These are phyloP conservation scores for Blastocystis sp. DNA, from an alignment of 352 stramenopile genomes.

Conservation along the genomic window DNA sequence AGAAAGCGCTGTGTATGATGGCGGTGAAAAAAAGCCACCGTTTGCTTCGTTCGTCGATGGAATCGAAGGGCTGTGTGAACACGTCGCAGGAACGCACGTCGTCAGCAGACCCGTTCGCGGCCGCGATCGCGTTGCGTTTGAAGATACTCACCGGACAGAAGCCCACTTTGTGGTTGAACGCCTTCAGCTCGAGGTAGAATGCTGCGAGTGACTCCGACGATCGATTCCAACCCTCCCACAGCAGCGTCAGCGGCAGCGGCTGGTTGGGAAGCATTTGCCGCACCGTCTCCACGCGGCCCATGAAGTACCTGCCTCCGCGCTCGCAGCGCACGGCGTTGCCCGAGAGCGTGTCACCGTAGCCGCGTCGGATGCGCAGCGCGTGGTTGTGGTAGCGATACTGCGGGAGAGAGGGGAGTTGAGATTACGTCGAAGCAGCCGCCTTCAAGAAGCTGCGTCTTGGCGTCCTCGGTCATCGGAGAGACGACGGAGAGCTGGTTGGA, in stretches of 20 bases:
- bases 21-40: not conserved
- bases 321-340: constrained; percentile 17
- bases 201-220: not conserved
- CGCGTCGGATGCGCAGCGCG: not conserved
- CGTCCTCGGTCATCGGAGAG: constrained; percentile 35
- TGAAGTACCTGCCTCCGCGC: constrained; percentile 25
- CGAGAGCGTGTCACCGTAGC: not conserved
- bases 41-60: constrained; percentile 18
- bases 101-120: not conserved
- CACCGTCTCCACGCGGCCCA: not conserved
- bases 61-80: not conserved
- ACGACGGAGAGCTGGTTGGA: not conserved
- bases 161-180: constrained; percentile 29
- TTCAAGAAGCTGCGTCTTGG: not conserved
- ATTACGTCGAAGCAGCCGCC: constrained; percentile 11
- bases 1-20: not conserved
- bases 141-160: constrained; percentile 17
- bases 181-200: constrained; percentile 32
- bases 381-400: constrained; percentile 37
- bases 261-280: constrained; percentile 20
- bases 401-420: not conserved
- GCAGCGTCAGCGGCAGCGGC: constrained; percentile 1
- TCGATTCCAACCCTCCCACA: not conserved
- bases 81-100: not conserved
- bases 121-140: not conserved